phyloP scores from a whole-genome alignment of 208 protist species.

The Acanthamoeba healyi region DNA sequence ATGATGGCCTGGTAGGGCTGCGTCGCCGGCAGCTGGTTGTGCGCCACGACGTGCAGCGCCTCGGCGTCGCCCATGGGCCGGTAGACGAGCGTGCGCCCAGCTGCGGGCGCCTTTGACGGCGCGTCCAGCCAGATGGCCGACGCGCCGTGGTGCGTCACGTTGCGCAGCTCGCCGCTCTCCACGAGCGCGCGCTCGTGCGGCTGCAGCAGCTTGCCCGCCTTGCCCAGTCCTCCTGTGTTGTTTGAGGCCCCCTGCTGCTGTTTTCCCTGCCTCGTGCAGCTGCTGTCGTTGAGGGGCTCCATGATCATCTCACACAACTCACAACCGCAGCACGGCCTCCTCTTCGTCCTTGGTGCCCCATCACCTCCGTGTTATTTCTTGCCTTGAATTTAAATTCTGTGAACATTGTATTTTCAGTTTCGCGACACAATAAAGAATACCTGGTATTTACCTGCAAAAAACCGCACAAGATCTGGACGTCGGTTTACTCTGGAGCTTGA shows the following conservation, averaged over 20 bases:
- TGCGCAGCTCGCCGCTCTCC: constrained; percentile 74
- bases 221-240: constrained; percentile 53
- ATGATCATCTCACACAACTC: too few relatives aligned
- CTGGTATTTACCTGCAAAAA: too few relatives aligned
- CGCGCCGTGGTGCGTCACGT: constrained; percentile 83
- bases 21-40: constrained; percentile 78
- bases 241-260: not conserved
- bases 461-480: too few relatives aligned
- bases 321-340: too few relatives aligned
- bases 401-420: too few relatives aligned
- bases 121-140: constrained; percentile 80
- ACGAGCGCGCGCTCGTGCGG: constrained; percentile 78
- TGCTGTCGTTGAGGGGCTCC: too few relatives aligned
- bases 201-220: constrained; percentile 70
- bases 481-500: too few relatives aligned
- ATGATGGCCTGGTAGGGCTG: constrained; percentile 87
- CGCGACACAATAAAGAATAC: too few relatives aligned
- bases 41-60: constrained; percentile 47
- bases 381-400: too few relatives aligned
- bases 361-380: too few relatives aligned
- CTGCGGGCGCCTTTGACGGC: not conserved
- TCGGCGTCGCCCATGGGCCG: constrained; percentile 84
- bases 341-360: too few relatives aligned
- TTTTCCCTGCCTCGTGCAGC: too few relatives aligned
- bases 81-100: constrained; percentile 77